Evolutionary conservation across 208 protist genomes (phyloP).

Genomic region (Crithidia mellificae): DNA sequence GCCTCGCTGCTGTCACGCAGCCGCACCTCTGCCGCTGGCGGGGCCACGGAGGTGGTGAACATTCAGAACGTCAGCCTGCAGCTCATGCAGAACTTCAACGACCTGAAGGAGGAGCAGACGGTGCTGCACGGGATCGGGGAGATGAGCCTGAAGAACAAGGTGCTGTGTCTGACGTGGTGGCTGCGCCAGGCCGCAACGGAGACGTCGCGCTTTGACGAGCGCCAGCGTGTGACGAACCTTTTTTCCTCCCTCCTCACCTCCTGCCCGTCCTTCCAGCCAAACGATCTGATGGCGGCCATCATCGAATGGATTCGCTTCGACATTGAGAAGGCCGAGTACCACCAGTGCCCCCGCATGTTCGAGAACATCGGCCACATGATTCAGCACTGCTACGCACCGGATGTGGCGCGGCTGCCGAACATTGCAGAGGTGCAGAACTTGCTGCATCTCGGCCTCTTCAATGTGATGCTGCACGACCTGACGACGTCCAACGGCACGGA

Average conservation of each 20-base stretch:
- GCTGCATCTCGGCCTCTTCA: slow-evolving; percentile 71
- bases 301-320: slow-evolving; percentile 87
- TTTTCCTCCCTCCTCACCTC: slow-evolving; percentile 55
- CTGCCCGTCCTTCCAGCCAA: slow-evolving; percentile 37
- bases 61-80: slow-evolving; percentile 66
- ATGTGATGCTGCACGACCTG: slow-evolving; percentile 76
- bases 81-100: slow-evolving; percentile 71
- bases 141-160: slow-evolving; percentile 70
- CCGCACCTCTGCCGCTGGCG: slow-evolving; percentile 21
- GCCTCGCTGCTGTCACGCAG: slow-evolving; percentile 17
- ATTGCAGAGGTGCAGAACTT: slow-evolving; percentile 60
- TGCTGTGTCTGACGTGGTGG: slow-evolving; percentile 85
- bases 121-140: slow-evolving; percentile 48
- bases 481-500: slow-evolving; percentile 48
- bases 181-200: slow-evolving; percentile 63
- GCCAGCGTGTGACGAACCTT: slow-evolving; percentile 55
- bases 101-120: slow-evolving; percentile 45
- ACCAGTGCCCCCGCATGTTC: slow-evolving; percentile 80
- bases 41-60: slow-evolving; percentile 60
- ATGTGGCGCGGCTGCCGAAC: slow-evolving; percentile 42
- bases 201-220: slow-evolving; percentile 63
- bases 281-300: slow-evolving; percentile 53
- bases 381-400: slow-evolving; percentile 50
- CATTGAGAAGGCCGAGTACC: slow-evolving; percentile 73
- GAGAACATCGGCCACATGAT: slow-evolving; percentile 84